Evolutionary conservation across 495 filamentous ascomycete genomes (phyloP).

Genomic region (Hyaloscypha finlandica): DNA sequence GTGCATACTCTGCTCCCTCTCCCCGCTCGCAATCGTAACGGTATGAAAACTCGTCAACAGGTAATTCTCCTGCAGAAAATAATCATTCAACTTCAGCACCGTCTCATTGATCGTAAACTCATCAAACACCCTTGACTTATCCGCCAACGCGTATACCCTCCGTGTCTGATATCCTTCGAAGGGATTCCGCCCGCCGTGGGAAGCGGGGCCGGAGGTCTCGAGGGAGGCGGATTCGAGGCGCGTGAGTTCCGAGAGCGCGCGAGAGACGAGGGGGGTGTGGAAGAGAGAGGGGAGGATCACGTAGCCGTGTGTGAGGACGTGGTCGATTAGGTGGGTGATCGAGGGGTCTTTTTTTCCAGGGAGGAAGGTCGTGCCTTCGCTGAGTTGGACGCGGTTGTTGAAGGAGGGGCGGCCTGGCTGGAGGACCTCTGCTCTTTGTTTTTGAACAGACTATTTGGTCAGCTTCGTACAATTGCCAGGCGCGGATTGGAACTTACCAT

Average conservation of each 20-base stretch:
- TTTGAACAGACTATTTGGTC: neutral
- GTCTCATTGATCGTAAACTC: conserved; percentile 33
- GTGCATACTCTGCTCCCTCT: conserved; percentile 34
- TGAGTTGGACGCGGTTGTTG: conserved; percentile 23
- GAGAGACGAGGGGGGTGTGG: conserved; percentile 24
- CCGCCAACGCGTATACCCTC: conserved; percentile 35
- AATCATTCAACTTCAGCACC: conserved; percentile 37
- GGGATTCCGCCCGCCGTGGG: conserved; percentile 33
- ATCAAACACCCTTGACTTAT: conserved; percentile 37
- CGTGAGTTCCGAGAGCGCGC: conserved; percentile 30
- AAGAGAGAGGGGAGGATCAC: conserved; percentile 36
- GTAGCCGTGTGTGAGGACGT: conserved; percentile 37
- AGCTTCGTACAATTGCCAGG: neutral
- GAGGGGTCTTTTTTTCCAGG: conserved; percentile 29
- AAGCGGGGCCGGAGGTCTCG: conserved; percentile 24
- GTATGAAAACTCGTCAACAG: conserved; percentile 34
- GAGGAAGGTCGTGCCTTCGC: conserved; percentile 31
- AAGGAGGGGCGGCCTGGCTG: neutral
- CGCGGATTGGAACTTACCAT: neutral
- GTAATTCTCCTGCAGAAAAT: conserved; percentile 34
- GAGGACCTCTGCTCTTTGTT: neutral
- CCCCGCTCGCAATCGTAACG: conserved; percentile 34
- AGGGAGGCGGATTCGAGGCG: conserved; percentile 14
- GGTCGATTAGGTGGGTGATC: conserved; percentile 27
- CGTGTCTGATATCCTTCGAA: conserved; percentile 39